Percentiles rank a stretch among this genome's conserved stretches.
Conservation (phyloP, 768 basidiomycete genomes). For the Serpula lacrymans region DNA sequence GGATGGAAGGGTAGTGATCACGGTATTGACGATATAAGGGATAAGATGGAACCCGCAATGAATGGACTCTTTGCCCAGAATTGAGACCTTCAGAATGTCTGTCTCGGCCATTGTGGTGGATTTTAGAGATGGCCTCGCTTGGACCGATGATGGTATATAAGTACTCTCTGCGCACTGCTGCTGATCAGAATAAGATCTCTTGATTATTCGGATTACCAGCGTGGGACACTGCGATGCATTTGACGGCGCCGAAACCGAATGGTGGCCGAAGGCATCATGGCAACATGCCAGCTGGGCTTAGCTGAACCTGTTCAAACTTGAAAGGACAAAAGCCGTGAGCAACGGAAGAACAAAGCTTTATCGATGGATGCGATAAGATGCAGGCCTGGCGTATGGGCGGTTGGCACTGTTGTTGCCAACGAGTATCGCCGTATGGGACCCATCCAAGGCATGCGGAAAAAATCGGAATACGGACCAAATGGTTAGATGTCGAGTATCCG, state of each 20-base stretch:
- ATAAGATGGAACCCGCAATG: conserved; percentile 93
- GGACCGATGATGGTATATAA: conserved; percentile 1
- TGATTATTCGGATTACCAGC: not conserved
- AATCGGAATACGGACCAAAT: not conserved
- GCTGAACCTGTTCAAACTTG: too few relatives aligned
- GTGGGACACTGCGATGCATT: conserved; percentile 1
- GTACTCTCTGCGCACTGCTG: not conserved
- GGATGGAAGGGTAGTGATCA: conserved; percentile 66
- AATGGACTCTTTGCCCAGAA: conserved; percentile 82
- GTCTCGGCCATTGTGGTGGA: conserved; percentile 27
- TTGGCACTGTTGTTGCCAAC: too few relatives aligned
- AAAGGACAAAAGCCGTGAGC: too few relatives aligned
- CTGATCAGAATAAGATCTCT: not conserved
- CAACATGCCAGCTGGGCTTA: not conserved
- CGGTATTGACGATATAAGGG: conserved; percentile 77
- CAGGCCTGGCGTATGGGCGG: too few relatives aligned
- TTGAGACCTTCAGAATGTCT: conserved; percentile 76
- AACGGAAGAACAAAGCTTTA: too few relatives aligned
- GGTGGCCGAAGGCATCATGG: too few relatives aligned
- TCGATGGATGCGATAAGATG: too few relatives aligned
- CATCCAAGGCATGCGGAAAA: not conserved
- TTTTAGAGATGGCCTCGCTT: conserved; percentile 6
- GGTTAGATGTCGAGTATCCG: not conserved
- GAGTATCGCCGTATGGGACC: too few relatives aligned
- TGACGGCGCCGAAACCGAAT: too few relatives aligned